Base-by-base conservation (phyloP, 2,329 filamentous ascomycete species). In the Curvularia spicifera region DNA sequence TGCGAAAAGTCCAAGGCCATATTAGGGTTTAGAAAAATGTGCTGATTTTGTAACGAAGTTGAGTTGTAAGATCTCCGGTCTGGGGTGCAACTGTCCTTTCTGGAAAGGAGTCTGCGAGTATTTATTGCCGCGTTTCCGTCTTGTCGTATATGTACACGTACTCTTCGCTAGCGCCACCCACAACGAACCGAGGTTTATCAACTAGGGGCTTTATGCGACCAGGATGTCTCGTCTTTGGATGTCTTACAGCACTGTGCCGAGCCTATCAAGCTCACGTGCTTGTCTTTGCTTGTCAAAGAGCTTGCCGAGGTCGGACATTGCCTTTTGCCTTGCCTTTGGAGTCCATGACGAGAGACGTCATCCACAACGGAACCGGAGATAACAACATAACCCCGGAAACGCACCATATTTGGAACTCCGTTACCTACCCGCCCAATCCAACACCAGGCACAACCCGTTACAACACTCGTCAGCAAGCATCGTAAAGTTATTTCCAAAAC, bases 1-100 rank as follows among this genome's bases (percentile, higher is more conserved):
- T 59, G 56, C 9, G 53, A 59, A 20, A 56, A 59, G 24, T 55
- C 56, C 31, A 58, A 29, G 15, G 56, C 18, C 56, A 46, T 35
- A 24, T 15, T 31, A 29, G 10, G 40, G 10, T 13, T 18, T 12
- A 1, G 8, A 13, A 13, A 26, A 4, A 49, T 46, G 31, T 10
- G 24, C 7, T 12, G 2, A 9, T 24, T n/a, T 3, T 49, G 20
- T 18, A 20, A 46, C 6, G 10, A n/a, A 8, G 28, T 46, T 6
- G 18, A 7, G 13, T 18, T 18, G n/a, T 33, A 13, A 20, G 13
- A 4, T 29, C 5, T 22, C 28, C 3, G 10, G 12, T 22, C 5
- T 31, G 26, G 3, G 10, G 13, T 46, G 15, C n/a, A 13, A 26
- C 26, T 26, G 40, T 26, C 24, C 3, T 26, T 4, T 26, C 20